Percentiles rank a stretch among this genome's conserved stretches.
Conservation (phyloP, 441 rosid genomes). For the Jatropha podagrica region DNA sequence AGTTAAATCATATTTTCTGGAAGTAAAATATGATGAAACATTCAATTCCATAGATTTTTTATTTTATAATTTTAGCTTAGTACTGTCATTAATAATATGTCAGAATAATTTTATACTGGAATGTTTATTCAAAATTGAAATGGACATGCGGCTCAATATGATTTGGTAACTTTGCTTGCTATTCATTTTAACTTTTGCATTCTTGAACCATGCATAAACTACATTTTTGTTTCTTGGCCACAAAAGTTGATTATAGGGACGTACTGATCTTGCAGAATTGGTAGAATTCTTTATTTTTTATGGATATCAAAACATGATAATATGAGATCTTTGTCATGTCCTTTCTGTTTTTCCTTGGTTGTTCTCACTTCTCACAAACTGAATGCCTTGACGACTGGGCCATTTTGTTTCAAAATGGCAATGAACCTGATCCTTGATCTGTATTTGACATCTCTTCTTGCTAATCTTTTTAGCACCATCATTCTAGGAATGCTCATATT, state of each 20-base stretch:
- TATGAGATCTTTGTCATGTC: background rate
- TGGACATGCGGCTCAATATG: background rate
- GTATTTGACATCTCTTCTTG: background rate
- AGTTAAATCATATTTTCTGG: background rate
- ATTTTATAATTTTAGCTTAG: background rate
- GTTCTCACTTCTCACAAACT: background rate
- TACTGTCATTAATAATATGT: background rate
- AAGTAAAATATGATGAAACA: background rate
- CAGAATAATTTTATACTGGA: background rate
- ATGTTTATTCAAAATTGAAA: background rate
- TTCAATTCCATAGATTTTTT: background rate
- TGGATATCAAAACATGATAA: background rate
- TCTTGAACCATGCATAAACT: background rate
- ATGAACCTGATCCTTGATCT: background rate
- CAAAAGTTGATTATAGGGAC: background rate
- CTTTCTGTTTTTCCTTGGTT: background rate
- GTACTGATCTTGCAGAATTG: background rate
- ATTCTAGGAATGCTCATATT: background rate
- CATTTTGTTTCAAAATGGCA: background rate
- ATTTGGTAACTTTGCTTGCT: background rate
- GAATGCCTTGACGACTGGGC: background rate
- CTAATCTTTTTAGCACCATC: background rate
- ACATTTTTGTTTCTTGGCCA: conserved; percentile 1
- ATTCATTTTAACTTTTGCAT: background rate
- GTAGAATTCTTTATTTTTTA: background rate